Conservation (phyloP, 441 rosid genomes). For the Hura crepitans region DNA sequence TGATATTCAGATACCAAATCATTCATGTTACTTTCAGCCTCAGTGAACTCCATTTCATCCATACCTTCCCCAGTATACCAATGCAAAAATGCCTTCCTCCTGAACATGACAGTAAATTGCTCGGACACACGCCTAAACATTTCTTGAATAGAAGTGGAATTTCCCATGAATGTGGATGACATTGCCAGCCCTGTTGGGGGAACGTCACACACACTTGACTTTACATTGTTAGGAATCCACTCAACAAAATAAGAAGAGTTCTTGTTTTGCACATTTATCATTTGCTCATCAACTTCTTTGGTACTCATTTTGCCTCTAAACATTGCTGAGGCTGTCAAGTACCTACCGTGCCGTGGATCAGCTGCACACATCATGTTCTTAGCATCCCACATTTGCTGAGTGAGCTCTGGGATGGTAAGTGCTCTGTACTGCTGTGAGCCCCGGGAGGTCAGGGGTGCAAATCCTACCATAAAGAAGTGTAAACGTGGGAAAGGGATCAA, state of each 20-base stretch:
- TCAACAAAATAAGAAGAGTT: constrained; percentile 51
- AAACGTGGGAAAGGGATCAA: constrained; percentile 51
- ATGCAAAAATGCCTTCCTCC: constrained; percentile 51
- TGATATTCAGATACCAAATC: constrained; percentile 52
- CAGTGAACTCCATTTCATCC: constrained; percentile 54
- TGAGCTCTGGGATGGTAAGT: constrained; percentile 47
- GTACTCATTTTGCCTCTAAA: constrained; percentile 50
- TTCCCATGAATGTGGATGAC: constrained; percentile 48
- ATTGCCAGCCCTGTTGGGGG: constrained; percentile 44
- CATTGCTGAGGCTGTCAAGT: constrained; percentile 46
- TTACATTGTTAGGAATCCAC: constrained; percentile 49
- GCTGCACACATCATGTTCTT: constrained; percentile 52
- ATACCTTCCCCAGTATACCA: constrained; percentile 56
- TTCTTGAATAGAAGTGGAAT: constrained; percentile 46
- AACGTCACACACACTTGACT: constrained; percentile 49
- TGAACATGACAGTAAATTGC: constrained; percentile 48
- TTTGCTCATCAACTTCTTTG: constrained; percentile 46
- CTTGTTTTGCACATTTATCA: constrained; percentile 50
- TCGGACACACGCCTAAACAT: constrained; percentile 49
- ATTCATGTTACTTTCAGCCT: constrained; percentile 48
- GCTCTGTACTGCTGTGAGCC: constrained; percentile 49
- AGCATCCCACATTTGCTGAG: constrained; percentile 53
- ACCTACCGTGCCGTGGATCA: constrained; percentile 42
- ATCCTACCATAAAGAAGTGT: constrained; percentile 55
- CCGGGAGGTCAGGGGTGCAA: constrained; percentile 45